A percentile compares a stretch with the other conserved stretches of the same genome.
Evolutionary conservation across 768 basidiomycete species (phyloP).

Genomic region (Lepiota venenata): DNA sequence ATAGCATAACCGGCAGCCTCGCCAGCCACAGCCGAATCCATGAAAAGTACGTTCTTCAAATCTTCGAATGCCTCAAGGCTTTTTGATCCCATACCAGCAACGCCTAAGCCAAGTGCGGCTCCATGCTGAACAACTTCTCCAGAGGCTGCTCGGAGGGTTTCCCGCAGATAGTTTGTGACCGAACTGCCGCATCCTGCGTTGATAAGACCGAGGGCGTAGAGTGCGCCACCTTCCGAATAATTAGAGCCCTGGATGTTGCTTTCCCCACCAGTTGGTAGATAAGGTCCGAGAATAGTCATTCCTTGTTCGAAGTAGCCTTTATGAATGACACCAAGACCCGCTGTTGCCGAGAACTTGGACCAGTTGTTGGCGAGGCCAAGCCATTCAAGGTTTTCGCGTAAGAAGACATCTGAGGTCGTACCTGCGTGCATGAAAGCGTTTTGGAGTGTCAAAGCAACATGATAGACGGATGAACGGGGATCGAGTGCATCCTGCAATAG

Average conservation of each 20-base stretch:
- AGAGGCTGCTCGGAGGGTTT: slow-evolving; percentile 69
- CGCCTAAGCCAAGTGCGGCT: slow-evolving; percentile 94
- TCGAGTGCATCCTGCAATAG: slow-evolving; percentile 76
- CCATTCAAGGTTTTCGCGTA: slow-evolving; percentile 97
- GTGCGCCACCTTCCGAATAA: slow-evolving; percentile 94
- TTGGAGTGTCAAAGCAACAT: slow-evolving; percentile 93
- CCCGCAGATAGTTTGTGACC: slow-evolving; percentile 74
- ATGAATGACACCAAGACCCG: slow-evolving; percentile 95
- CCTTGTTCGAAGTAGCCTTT: slow-evolving; percentile 96
- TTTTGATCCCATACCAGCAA: slow-evolving; percentile 91
- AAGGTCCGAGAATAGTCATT: slow-evolving; percentile 88
- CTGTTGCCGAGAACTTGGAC: slow-evolving; percentile 98
- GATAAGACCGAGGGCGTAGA: slow-evolving; percentile 93
- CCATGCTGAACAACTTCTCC: slow-evolving; percentile 95
- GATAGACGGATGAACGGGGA: slow-evolving; percentile 93
- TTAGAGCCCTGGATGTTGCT: slow-evolving; percentile 74
- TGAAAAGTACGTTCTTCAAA: slow-evolving; percentile 84
- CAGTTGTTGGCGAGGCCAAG: slow-evolving; percentile 93
- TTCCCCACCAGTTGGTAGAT: slow-evolving; percentile 81
- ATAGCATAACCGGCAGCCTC: slow-evolving; percentile 97
- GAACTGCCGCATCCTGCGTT: slow-evolving; percentile 87
- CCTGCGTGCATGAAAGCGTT: slow-evolving; percentile 99
- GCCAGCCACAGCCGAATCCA: slow-evolving; percentile 92
- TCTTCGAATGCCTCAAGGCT: slow-evolving; percentile 90
- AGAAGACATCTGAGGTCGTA: slow-evolving; percentile 90